Percentiles rank a stretch among this genome's conserved stretches.
phyloP scores from a whole-genome alignment of 192 early-diverging fungal species.

The Coemansia sp. region DNA sequence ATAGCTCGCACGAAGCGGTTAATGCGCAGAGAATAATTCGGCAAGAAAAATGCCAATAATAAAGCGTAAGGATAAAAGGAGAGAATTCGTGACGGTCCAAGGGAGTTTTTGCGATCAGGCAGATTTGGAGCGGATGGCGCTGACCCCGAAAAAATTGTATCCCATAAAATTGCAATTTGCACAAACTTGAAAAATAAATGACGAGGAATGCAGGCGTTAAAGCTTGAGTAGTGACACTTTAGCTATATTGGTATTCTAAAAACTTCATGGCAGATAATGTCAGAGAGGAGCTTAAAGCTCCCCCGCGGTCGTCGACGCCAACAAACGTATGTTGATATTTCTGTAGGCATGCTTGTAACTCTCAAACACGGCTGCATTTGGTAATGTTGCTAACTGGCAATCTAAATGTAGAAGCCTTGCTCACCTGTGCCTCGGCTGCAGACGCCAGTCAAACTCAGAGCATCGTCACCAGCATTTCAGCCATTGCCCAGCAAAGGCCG shows the following conservation, averaged over 20 bases:
- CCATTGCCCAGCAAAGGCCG: constrained; percentile 23
- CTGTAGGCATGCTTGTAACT: neutral
- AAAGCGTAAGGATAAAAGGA: neutral
- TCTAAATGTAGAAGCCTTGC: constrained; percentile 12
- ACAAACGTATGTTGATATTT: neutral
- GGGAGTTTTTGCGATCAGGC: neutral
- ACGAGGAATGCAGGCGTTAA: no score
- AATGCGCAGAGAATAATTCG: neutral
- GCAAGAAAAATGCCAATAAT: neutral
- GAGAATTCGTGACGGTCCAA: neutral
- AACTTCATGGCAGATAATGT: neutral
- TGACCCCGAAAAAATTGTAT: neutral
- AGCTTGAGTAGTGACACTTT: no score
- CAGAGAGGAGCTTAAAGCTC: neutral
- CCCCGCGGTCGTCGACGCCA: constrained; percentile 1
- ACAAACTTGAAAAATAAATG: neutral
- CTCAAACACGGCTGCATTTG: neutral
- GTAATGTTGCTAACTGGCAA: neutral
- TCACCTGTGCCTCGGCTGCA: constrained; percentile 8
- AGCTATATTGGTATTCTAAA: neutral
- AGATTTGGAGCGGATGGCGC: neutral
- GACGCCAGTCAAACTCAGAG: constrained; percentile 27
- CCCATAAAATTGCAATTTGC: neutral
- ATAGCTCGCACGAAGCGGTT: neutral
- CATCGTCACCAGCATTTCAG: constrained; percentile 50